These are phyloP conservation scores for Kodamaea alishanica DNA, from an alignment of 1,139 yeast species.

Conservation along the genomic window DNA sequence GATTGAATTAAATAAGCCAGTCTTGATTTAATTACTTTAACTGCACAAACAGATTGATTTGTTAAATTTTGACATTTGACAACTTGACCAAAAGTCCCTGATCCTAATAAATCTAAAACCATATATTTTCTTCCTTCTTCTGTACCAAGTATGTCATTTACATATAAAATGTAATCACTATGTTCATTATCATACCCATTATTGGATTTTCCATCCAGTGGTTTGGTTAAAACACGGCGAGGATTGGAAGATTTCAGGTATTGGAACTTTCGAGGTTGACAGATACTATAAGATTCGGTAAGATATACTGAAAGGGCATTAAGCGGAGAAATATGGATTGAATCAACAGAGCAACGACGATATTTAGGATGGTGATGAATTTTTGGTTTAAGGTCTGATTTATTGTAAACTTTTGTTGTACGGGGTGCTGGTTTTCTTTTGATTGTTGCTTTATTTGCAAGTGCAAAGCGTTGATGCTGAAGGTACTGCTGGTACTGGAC, in stretches of 20 bases:
- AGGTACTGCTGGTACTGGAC: constrained; percentile 38
- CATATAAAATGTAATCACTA: constrained; percentile 87
- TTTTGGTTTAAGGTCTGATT: constrained; percentile 60
- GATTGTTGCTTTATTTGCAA: constrained; percentile 8
- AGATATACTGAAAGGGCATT: constrained; percentile 76
- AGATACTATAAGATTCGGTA: constrained; percentile 76
- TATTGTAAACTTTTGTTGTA: constrained; percentile 35
- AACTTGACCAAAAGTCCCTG: constrained; percentile 98
- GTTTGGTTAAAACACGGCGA: constrained; percentile 86
- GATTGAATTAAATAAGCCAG: constrained; percentile 92
- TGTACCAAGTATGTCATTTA: constrained; percentile 86
- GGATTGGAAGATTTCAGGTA: constrained; percentile 88
- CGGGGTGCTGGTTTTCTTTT: constrained; percentile 37
- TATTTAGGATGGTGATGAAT: constrained; percentile 66
- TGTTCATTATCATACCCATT: constrained; percentile 87
- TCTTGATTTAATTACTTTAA: constrained; percentile 88
- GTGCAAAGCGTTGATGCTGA: constrained; percentile 21
- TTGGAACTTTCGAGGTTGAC: constrained; percentile 78
- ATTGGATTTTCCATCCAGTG: constrained; percentile 77
- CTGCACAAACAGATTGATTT: constrained; percentile 89
- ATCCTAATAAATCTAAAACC: constrained; percentile 87
- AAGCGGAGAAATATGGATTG: constrained; percentile 81
- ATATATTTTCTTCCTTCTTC: constrained; percentile 85
- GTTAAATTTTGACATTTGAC: constrained; percentile 92
- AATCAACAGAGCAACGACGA: constrained; percentile 75